Base-by-base conservation (phyloP, 202 grass and related monocot species). In the Panicum hallii region DNA sequence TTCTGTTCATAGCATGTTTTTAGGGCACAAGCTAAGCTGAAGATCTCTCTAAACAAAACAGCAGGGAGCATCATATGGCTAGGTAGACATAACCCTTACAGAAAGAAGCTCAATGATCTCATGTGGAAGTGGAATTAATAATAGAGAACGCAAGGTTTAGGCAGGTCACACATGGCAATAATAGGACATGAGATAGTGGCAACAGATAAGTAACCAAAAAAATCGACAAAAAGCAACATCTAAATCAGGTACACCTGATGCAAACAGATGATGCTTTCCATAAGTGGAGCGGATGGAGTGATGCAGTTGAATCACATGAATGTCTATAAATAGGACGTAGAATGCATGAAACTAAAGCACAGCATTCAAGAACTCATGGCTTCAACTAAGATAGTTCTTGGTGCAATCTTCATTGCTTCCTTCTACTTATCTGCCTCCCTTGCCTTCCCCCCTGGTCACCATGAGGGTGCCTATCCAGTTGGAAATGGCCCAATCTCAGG, bases 211-310 rank as follows among this genome's bases (percentile, higher is more conserved):
- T 69, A 11, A 76, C 48, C 11, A 56, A 84, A 66, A 5, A 28
- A 50, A n/a, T 38, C 36, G 15, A 54, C 36, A 83, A 70, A 70
- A 70, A 28, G 26, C 58, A 38, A 38, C 55, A 8, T 77, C 70
- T 63, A 56, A 52, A 75, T 87, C 80, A 87, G 89, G 89, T 90
- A 70, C 80, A 87, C 89, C 80, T 80, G 85, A 90, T 70, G 75
- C 80, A 84, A 56, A 73, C 40, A 23, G 22, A 70, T 70, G 63
- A 15, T 79, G 67, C 77, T 88, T 86, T 75, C 58, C n/a, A 77
- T 32, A 76, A 83, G 78, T 89, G 91, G 80, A 92, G 87, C 85
- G 77, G 89, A 87, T 90, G 83, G 58, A 75, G 78, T 74, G 88
- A 72, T 75, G 76, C 74, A 87, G 69, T 15, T 77, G 34, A 85